Base-by-base conservation (phyloP, 2,329 filamentous ascomycete genomes). In the Exophiala spinifera region DNA sequence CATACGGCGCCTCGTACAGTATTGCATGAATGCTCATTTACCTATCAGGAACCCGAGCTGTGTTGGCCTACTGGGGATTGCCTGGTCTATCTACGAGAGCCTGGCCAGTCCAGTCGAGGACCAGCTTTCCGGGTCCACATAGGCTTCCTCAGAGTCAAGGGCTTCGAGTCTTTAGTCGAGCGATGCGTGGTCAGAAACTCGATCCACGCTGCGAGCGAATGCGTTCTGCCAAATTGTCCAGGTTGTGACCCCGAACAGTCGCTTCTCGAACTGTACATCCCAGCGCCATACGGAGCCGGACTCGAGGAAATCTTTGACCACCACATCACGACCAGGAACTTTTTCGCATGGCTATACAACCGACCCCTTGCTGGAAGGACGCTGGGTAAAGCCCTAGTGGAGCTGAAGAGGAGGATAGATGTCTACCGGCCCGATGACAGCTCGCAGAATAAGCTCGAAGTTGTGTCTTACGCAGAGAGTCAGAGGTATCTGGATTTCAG, bases 401-500 rank as follows among this genome's bases (percentile, higher is more conserved):
- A 77, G 20, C 74, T 92, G n/a, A 73, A 87, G 61, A 78, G 82
- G 54, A 82, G 81, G 57, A 80, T 91, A 74, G 73, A 81, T 36
- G 75, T 85, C 39, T 87, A 84, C 63, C 78, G 87, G 28, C 72
- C 76, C 1, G 63, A 69, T 0, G 55, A 62, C 21, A 73, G 74
- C 2, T 74, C 75, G 23, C 77, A 85, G 61, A 86, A 87, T 59
- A 71, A 81, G 7, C 67, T 76, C 15, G 86, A 86, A 52, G 73
- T 91, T 49, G 70, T 87, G 47, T 72, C 73, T 17, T 94, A 88
- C 65, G 76, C 87, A 40, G 81, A 88, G 42, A 76, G 82, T 49
- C 80, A 87, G 66, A 87, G 87, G 13, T 92, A 92, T 63, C 69
- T 85, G 6, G 78, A 85, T 55, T 79, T 91, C 65, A 76, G 79